phyloP scores from a whole-genome alignment of 345 rosid genomes.

The Anastatica hierochuntica region DNA sequence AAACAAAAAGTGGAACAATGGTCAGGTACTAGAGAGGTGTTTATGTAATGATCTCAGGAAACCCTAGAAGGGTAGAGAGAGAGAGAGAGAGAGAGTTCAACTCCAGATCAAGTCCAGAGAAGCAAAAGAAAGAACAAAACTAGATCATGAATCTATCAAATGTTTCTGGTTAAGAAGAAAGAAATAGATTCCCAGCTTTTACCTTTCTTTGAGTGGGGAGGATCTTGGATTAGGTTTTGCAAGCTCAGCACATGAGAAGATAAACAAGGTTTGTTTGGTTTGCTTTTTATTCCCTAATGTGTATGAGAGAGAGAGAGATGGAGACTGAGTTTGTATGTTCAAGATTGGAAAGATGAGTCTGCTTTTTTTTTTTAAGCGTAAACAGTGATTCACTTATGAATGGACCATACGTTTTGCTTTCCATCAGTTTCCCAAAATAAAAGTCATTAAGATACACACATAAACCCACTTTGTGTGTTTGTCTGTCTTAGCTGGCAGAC shows the following conservation, averaged over 20 bases:
- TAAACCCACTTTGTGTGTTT: background rate
- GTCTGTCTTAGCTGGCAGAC: constrained; percentile 12
- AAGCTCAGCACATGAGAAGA: constrained; percentile 9
- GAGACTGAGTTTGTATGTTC: constrained; percentile 15
- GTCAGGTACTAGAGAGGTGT: constrained; percentile 6
- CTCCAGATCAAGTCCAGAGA: constrained; percentile 22
- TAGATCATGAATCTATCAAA: background rate
- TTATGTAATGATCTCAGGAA: background rate
- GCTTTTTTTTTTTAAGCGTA: constrained; percentile 16
- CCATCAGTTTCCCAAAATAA: background rate
- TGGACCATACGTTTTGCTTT: constrained; percentile 13
- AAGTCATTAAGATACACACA: background rate
- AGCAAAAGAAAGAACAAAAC: background rate
- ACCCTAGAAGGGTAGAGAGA: constrained; percentile 26
- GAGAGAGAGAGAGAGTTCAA: constrained; percentile 5
- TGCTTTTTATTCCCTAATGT: constrained; percentile 3
- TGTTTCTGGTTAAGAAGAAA: background rate
- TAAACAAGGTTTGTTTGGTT: background rate
- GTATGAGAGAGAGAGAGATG: background rate
- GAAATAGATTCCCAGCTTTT: constrained; percentile 8
- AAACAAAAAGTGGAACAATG: background rate
- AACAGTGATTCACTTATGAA: constrained; percentile 15
- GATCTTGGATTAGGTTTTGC: constrained; percentile 13
- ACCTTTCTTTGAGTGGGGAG: constrained; percentile 15
- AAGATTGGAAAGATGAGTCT: constrained; percentile 19